These are phyloP conservation scores for Aspergillus mulundensis DNA, from an alignment of 495 filamentous ascomycete species.

Conservation along the genomic window DNA sequence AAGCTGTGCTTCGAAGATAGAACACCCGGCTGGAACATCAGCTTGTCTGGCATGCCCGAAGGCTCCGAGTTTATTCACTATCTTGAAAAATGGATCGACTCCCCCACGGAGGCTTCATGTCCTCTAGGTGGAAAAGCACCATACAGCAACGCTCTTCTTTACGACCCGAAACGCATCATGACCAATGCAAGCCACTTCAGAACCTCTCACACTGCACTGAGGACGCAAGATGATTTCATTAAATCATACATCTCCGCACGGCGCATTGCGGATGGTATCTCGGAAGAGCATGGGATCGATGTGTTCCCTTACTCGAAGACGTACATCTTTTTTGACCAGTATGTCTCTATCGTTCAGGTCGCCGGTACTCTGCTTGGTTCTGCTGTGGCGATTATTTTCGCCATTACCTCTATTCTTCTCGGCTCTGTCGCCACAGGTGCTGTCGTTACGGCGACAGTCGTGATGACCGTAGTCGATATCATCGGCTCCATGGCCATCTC, in stretches of 20 bases:
- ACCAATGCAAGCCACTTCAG: slow-evolving; percentile 86
- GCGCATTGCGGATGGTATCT: slow-evolving; percentile 76
- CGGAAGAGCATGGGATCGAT: slow-evolving; percentile 59
- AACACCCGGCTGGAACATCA: slow-evolving; percentile 78
- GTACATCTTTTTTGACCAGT: slow-evolving; percentile 99
- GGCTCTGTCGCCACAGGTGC: slow-evolving; percentile 79
- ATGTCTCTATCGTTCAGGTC: slow-evolving; percentile 74
- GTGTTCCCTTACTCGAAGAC: slow-evolving; percentile 95
- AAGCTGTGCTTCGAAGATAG: slow-evolving; percentile 75
- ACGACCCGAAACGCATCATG: slow-evolving; percentile 59
- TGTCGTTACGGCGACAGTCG: slow-evolving; percentile 77
- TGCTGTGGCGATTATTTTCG: slow-evolving; percentile 76
- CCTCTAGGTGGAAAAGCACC: slow-evolving; percentile 83
- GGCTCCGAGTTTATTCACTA: slow-evolving; percentile 86
- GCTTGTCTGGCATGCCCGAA: slow-evolving; percentile 85
- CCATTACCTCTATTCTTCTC: slow-evolving; percentile 71
- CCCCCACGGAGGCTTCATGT: slow-evolving; percentile 78
- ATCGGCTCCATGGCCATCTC: slow-evolving; percentile 89
- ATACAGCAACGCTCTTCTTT: slow-evolving; percentile 80
- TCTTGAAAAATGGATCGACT: slow-evolving; percentile 70
- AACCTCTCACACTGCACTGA: slow-evolving; percentile 78
- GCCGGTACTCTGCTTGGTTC: slow-evolving; percentile 75
- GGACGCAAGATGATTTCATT: slow-evolving; percentile 91
- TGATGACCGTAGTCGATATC: slow-evolving; percentile 93
- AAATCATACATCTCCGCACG: slow-evolving; percentile 82